Conservation (phyloP, 805 yeast genomes). For the Candida verbasci region DNA sequence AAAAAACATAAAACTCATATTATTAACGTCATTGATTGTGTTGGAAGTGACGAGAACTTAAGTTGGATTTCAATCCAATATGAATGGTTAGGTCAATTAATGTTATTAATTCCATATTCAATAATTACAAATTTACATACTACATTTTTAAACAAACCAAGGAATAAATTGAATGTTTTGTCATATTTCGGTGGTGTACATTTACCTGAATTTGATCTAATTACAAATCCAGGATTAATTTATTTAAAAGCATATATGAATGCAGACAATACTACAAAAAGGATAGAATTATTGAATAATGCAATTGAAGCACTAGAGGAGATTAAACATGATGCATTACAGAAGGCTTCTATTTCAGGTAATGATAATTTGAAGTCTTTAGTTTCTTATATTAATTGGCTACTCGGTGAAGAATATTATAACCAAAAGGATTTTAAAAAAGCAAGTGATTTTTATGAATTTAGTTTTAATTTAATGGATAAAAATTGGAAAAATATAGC, state of each 20-base stretch:
- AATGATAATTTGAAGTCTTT: conserved; percentile 4
- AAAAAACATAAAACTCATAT: conserved; percentile 64
- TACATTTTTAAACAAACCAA: conserved; percentile 12
- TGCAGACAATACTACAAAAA: conserved; percentile 19
- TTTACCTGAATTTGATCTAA: conserved; percentile 20
- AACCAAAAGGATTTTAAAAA: conserved; percentile 7
- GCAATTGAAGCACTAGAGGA: conserved; percentile 9
- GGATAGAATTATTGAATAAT: conserved; percentile 32
- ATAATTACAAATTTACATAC: conserved; percentile 16
- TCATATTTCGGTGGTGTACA: conserved; percentile 31
- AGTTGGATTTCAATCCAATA: conserved; percentile 64
- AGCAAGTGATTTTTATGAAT: conserved; percentile 19
- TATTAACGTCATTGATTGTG: conserved; percentile 33
- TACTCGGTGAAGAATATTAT: conserved; percentile 48
- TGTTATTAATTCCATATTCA: conserved; percentile 46
- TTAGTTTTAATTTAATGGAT: conserved; percentile 3
- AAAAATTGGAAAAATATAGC: conserved; percentile 1
- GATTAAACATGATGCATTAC: conserved; percentile 1
- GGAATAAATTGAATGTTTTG: conserved; percentile 10
- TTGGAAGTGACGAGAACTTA: conserved; percentile 11
- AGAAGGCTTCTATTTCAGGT: conserved; percentile 1
- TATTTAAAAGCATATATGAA: conserved; percentile 17
- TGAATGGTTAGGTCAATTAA: conserved; percentile 59
- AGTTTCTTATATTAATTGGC: conserved; percentile 36
- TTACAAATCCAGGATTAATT: conserved; percentile 27